Percentiles rank a stretch among this genome's conserved stretches.
Conservation (phyloP, 495 filamentous ascomycete species). For the Penicillium malachiteum region DNA sequence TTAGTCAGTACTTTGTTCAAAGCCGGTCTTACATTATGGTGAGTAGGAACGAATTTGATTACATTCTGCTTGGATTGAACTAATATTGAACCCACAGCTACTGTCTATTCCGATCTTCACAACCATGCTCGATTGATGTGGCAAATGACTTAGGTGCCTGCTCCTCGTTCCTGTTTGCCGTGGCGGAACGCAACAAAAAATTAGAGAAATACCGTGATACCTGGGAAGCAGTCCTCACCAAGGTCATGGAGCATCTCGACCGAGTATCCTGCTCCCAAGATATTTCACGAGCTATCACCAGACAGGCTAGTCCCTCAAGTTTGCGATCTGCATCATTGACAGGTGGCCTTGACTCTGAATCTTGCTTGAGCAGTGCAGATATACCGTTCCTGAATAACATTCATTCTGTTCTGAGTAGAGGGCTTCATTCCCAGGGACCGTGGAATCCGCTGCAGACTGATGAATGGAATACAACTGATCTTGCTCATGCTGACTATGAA, state of each 20-base stretch:
- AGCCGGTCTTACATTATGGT: conserved; percentile 40
- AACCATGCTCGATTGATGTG: conserved; percentile 4
- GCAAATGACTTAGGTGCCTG: conserved; percentile 9
- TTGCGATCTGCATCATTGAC: not conserved
- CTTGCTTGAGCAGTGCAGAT: not conserved
- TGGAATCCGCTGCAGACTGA: no score
- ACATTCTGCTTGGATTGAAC: not conserved
- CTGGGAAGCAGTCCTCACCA: conserved; percentile 6
- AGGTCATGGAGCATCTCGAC: conserved; percentile 5
- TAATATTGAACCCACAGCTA: not conserved
- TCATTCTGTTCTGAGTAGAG: no score
- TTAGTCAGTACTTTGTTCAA: conserved; percentile 41
- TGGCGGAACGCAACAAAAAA: conserved; percentile 1
- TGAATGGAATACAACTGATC: no score
- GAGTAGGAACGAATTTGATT: not conserved
- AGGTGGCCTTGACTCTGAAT: not conserved
- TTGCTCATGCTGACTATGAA: no score
- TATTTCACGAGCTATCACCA: not conserved
- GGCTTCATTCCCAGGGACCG: no score
- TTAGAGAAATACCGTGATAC: conserved; percentile 7
- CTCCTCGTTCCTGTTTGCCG: conserved; percentile 6
- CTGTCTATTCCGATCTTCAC: conserved; percentile 7
- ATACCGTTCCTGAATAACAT: not conserved
- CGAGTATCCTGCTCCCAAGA: not conserved
- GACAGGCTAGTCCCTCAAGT: not conserved